Evolutionary conservation across 2,329 filamentous ascomycete genomes (phyloP).

Genomic region (Epichloe coenophiala): DNA sequence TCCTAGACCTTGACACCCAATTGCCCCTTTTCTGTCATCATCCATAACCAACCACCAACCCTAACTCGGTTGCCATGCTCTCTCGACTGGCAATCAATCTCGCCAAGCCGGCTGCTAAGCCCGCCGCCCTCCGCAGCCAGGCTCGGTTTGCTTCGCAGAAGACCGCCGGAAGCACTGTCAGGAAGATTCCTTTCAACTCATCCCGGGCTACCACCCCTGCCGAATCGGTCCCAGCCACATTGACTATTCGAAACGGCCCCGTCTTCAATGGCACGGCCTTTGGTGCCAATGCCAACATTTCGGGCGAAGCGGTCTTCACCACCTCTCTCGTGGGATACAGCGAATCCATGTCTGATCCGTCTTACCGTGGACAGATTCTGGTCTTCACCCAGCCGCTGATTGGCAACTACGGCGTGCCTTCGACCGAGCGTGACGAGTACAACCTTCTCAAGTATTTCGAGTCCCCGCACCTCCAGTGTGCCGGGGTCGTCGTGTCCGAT

Average conservation of each 20-base stretch:
- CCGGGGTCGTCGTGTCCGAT: slow-evolving; percentile 90
- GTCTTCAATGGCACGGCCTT: slow-evolving; percentile 96
- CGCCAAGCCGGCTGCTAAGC: slow-evolving; percentile 37
- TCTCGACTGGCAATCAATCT: slow-evolving; percentile 39
- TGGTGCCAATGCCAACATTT: slow-evolving; percentile 91
- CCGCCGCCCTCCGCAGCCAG: slow-evolving; percentile 27
- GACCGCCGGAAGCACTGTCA: slow-evolving; percentile 51
- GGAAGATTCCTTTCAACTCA: slow-evolving; percentile 48
- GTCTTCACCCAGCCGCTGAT: slow-evolving; percentile 97
- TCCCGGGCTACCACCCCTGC: slow-evolving; percentile 50
- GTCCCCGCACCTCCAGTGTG: slow-evolving; percentile 92
- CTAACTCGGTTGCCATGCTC: slow-evolving; percentile 37
- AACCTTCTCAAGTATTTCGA: slow-evolving; percentile 97
- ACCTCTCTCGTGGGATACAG: slow-evolving; percentile 96
- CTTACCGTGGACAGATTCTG: slow-evolving; percentile 86
- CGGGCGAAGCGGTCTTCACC: slow-evolving; percentile 96
- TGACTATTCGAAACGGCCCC: slow-evolving; percentile 92
- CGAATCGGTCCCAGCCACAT: slow-evolving; percentile 53
- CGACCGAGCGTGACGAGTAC: slow-evolving; percentile 67
- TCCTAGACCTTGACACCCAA: background rate
- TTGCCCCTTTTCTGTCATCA: background rate
- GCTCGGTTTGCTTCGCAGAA: slow-evolving; percentile 23
- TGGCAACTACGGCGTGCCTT: slow-evolving; percentile 96
- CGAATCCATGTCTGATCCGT: slow-evolving; percentile 83
- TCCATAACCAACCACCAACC: background rate